Evolutionary conservation across 2,329 filamentous ascomycete genomes (phyloP).

Genomic region (Cladophialophora bantiana): DNA sequence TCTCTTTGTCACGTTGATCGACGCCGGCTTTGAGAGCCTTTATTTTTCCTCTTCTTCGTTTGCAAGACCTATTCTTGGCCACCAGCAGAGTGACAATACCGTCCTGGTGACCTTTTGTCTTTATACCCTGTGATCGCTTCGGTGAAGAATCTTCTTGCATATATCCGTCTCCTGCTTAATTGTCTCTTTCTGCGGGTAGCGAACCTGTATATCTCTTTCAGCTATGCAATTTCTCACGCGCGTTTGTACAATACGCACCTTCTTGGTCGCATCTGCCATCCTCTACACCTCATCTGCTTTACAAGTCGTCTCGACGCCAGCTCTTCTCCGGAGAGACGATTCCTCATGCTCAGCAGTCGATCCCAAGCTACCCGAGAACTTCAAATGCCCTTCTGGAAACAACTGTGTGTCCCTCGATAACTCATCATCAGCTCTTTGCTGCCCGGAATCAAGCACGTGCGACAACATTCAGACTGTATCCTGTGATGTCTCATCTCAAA

Average conservation of each 20-base stretch:
- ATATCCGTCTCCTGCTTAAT: conserved; percentile 24
- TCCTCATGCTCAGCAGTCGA: conserved; percentile 46
- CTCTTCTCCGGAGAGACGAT: conserved; percentile 25
- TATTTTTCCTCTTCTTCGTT: conserved; percentile 26
- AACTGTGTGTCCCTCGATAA: conserved; percentile 53
- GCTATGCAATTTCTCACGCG: conserved; percentile 21
- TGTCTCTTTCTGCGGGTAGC: conserved; percentile 13
- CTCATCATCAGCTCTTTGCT: conserved; percentile 54
- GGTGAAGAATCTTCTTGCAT: conserved; percentile 13
- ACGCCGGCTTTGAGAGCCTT: conserved; percentile 25
- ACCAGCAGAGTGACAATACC: conserved; percentile 18
- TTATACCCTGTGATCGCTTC: conserved; percentile 26
- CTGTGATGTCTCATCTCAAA: conserved; percentile 53
- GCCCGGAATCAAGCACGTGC: conserved; percentile 52
- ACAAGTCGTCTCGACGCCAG: conserved; percentile 1
- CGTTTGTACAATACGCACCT: conserved; percentile 15
- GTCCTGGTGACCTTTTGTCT: conserved; percentile 28
- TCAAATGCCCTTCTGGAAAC: conserved; percentile 52
- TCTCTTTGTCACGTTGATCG: conserved; percentile 27
- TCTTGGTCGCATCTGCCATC: conserved; percentile 18
- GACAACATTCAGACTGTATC: conserved; percentile 51
- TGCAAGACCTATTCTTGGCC: conserved; percentile 28
- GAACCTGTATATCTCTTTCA: conserved; percentile 18
- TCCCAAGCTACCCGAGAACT: conserved; percentile 49
- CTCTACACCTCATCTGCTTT: conserved; percentile 28